phyloP scores from a whole-genome alignment of 345 rosid genomes.

The Rhodamnia rubescens region DNA sequence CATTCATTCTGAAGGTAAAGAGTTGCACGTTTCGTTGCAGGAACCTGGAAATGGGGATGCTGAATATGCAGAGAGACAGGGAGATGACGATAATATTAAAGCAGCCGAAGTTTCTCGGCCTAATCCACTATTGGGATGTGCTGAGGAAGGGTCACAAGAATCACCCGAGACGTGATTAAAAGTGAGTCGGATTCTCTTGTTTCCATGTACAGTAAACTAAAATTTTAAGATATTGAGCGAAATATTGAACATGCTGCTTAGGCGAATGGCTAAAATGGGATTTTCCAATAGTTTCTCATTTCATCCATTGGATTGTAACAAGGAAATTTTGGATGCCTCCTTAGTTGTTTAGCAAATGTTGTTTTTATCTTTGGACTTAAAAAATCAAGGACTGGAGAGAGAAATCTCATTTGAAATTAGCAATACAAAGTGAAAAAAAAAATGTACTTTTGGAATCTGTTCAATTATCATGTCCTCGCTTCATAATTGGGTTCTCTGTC shows the following conservation, averaged over 20 bases:
- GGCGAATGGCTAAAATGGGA: constrained; percentile 11
- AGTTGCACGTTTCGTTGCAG: neutral
- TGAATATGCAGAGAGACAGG: constrained; percentile 27
- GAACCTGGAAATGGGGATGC: constrained; percentile 27
- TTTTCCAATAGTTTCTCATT: constrained; percentile 12
- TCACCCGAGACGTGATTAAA: constrained; percentile 3
- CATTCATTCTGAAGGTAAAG: constrained; percentile 16
- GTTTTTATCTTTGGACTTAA: neutral
- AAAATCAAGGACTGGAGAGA: neutral
- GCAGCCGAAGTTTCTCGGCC: constrained; percentile 22
- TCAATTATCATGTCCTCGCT: neutral
- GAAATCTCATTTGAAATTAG: neutral
- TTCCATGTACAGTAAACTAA: constrained; percentile 59
- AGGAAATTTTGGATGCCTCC: constrained; percentile 11
- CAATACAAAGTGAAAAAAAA: neutral
- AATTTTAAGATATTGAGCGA: constrained; percentile 3
- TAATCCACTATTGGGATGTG: constrained; percentile 9
- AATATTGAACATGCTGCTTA: neutral
- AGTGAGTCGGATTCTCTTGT: neutral
- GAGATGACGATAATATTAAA: constrained; percentile 6
- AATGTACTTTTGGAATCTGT: neutral
- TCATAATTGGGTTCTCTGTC: neutral
- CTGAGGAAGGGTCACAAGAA: constrained; percentile 4
- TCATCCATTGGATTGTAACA: constrained; percentile 15
- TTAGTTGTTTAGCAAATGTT: constrained; percentile 5